Conservation (phyloP, 169 alveolate species). For the Plasmodium inui region DNA sequence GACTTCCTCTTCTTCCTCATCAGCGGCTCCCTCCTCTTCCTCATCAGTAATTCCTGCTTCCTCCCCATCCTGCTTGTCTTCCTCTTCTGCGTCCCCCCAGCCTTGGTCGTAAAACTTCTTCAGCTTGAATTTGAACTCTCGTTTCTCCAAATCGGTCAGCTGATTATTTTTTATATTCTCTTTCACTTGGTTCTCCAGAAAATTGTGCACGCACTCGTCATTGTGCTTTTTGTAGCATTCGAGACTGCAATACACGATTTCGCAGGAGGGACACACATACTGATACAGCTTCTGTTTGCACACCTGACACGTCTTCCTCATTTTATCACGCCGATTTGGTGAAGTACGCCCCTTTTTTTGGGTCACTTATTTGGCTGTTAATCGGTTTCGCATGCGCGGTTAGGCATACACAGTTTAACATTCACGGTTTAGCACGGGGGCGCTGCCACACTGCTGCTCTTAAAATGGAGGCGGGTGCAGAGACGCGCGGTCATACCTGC, state of each 20-base stretch:
- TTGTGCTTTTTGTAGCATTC: constrained; percentile 63
- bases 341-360: not conserved
- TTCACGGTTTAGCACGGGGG: too few species aligned
- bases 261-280: constrained; percentile 75
- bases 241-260: constrained; percentile 66
- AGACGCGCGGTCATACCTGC: not conserved
- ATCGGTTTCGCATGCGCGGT: not conserved
- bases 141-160: constrained; percentile 39
- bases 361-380: not conserved
- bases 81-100: not conserved
- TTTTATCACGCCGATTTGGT: not conserved
- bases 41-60: not conserved
- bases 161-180: constrained; percentile 44
- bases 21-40: not conserved
- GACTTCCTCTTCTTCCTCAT: not conserved
- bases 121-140: constrained; percentile 59
- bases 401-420: too few species aligned
- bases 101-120: constrained; percentile 38
- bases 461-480: not conserved
- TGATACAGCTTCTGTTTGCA: constrained; percentile 56
- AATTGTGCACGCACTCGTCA: constrained; percentile 37
- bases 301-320: constrained; percentile 72
- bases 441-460: not conserved
- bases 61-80: not conserved
- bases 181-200: constrained; percentile 54